Evolutionary conservation across 345 rosid genomes (phyloP).

Genomic region (Acer saccharum): DNA sequence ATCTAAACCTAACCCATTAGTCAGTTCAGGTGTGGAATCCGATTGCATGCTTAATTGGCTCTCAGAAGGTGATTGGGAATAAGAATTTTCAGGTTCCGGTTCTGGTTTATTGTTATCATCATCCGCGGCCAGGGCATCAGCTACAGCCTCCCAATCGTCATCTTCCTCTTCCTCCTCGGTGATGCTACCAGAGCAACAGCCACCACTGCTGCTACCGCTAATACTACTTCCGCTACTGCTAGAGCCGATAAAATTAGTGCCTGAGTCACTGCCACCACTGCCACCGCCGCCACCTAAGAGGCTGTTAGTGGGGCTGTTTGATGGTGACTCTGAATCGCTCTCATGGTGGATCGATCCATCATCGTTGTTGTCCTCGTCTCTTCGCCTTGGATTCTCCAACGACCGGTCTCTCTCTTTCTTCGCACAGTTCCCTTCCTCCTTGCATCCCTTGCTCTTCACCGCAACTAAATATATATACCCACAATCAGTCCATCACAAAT

Average conservation of each 20-base stretch:
- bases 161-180: constrained; percentile 82
- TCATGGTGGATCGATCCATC: constrained; percentile 48
- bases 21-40: constrained; percentile 20
- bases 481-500: constrained; percentile 16
- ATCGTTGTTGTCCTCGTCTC: constrained; percentile 36
- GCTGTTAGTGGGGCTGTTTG: constrained; percentile 56
- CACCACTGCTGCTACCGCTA: constrained; percentile 69
- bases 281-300: constrained; percentile 27
- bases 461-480: constrained; percentile 34
- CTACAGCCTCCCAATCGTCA: constrained; percentile 94
- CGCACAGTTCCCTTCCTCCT: constrained; percentile 46
- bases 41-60: constrained; percentile 25
- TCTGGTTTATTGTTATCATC: constrained; percentile 34
- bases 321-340: constrained; percentile 58
- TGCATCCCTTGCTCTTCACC: constrained; percentile 51
- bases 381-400: constrained; percentile 44
- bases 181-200: constrained; percentile 80
- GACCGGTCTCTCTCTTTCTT: constrained; percentile 35
- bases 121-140: constrained; percentile 87
- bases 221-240: constrained; percentile 62
- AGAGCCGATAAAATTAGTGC: constrained; percentile 55
- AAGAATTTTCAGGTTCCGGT: constrained; percentile 22
- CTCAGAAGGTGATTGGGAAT: constrained; percentile 28
- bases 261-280: constrained; percentile 41
- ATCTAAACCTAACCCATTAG: constrained; percentile 26